Conservation (phyloP, 176 grass and related monocot genomes). For the Tillandsia fasciculata region DNA sequence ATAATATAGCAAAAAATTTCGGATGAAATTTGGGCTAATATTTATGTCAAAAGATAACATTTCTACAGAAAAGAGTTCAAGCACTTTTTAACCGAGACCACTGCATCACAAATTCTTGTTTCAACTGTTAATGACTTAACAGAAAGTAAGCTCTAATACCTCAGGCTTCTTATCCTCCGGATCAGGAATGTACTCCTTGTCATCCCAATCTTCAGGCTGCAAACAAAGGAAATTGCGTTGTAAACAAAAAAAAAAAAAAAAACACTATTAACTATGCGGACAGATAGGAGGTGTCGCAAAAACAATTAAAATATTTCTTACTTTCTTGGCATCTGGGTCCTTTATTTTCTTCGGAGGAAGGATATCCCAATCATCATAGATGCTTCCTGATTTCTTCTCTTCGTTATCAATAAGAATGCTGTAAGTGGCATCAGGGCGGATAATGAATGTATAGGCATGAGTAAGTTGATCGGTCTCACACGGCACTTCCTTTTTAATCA, state of each 20-base stretch:
- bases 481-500: constrained; percentile 90
- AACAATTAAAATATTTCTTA: constrained; percentile 2
- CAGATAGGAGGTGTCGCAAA: not conserved
- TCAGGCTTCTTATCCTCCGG: constrained; percentile 64
- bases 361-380: constrained; percentile 86
- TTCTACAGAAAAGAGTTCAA: not conserved
- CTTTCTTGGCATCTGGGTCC: constrained; percentile 82
- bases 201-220: constrained; percentile 73
- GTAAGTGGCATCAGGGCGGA: constrained; percentile 76
- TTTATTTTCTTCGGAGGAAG: constrained; percentile 69
- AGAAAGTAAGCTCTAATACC: constrained; percentile 14
- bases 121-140: not conserved
- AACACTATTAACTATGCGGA: not conserved
- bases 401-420: constrained; percentile 77
- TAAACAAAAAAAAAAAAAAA: not conserved
- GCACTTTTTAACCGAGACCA: not conserved
- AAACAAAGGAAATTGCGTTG: not conserved
- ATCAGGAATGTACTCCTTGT: constrained; percentile 51
- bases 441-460: constrained; percentile 79
- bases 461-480: constrained; percentile 77
- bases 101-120: not conserved
- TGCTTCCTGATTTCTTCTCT: constrained; percentile 72
- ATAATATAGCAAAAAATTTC: not conserved
- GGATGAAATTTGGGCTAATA: not conserved
- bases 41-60: not conserved